Percentiles rank a stretch among this genome's conserved stretches.
These are phyloP conservation scores for Microthlaspi erraticum DNA, from an alignment of 345 rosid genomes.

Conservation along the genomic window DNA sequence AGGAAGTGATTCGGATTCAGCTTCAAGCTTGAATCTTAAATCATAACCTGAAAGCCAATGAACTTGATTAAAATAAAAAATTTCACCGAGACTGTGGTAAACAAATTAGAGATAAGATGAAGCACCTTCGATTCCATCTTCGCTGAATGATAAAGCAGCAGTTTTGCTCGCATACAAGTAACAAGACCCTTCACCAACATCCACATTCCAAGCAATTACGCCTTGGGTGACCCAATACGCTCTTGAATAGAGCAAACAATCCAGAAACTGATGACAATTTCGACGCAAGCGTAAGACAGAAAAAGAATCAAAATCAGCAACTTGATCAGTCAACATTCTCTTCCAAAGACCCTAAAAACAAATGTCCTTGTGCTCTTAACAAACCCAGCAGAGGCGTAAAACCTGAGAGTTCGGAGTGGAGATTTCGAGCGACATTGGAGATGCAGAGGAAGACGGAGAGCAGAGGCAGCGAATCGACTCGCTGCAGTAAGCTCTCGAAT, in stretches of 20 bases:
- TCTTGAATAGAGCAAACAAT: conserved; percentile 58
- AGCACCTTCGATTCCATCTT: conserved; percentile 68
- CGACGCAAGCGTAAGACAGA: conserved; percentile 9
- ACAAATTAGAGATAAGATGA: not conserved
- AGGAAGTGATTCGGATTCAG: conserved; percentile 58
- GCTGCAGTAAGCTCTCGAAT: conserved; percentile 16
- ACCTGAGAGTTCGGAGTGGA: conserved; percentile 62
- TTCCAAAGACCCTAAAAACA: not conserved
- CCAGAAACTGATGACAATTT: conserved; percentile 55
- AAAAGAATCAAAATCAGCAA: conserved; percentile 23
- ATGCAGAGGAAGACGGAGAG: conserved; percentile 46
- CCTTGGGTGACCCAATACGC: conserved; percentile 74
- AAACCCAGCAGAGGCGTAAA: conserved; percentile 1
- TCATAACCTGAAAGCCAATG: conserved; percentile 60
- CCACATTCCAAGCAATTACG: conserved; percentile 85
- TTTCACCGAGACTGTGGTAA: conserved; percentile 2
- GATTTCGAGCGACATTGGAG: conserved; percentile 56
- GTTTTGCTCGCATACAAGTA: conserved; percentile 68
- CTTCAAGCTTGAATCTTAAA: conserved; percentile 62
- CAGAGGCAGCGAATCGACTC: conserved; percentile 45
- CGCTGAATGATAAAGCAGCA: conserved; percentile 62
- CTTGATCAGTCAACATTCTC: conserved; percentile 19
- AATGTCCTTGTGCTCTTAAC: not conserved
- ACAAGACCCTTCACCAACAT: conserved; percentile 61
- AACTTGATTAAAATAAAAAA: conserved; percentile 22